These are phyloP conservation scores for Lophiostoma macrostomum DNA, from an alignment of 495 filamentous ascomycete species.

Conservation along the genomic window DNA sequence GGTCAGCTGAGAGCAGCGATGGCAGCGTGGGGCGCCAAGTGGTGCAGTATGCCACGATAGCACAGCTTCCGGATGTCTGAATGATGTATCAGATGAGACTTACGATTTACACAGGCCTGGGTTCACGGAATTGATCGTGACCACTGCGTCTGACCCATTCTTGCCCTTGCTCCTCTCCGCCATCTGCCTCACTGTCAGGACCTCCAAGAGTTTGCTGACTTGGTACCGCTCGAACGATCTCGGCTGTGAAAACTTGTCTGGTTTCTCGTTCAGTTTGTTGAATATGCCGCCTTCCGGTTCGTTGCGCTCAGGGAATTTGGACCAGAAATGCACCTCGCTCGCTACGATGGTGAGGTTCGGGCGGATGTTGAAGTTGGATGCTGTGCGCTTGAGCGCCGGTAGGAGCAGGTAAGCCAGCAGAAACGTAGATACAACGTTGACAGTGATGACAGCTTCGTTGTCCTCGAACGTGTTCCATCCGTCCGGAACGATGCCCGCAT, in stretches of 20 bases:
- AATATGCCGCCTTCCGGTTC: conserved; percentile 32
- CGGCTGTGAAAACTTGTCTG: conserved; percentile 16
- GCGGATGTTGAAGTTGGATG: conserved; percentile 26
- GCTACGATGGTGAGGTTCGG: conserved; percentile 37
- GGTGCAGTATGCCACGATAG: no score
- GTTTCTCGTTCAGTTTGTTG: conserved; percentile 29
- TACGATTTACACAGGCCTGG: conserved; percentile 44
- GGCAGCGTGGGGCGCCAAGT: conserved; percentile 34
- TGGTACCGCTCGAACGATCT: conserved; percentile 35
- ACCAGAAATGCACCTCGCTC: conserved; percentile 34
- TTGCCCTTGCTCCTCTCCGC: conserved; percentile 1
- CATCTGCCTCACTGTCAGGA: conserved; percentile 1
- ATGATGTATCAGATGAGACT: background rate
- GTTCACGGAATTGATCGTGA: conserved; percentile 45
- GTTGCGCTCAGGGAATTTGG: conserved; percentile 34
- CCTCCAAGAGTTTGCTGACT: conserved; percentile 17
- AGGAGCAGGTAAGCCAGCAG: conserved; percentile 46
- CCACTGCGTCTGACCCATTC: no score
- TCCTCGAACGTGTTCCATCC: conserved; percentile 40
- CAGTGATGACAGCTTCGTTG: conserved; percentile 50
- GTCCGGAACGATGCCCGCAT: conserved; percentile 46
- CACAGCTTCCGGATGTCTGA: background rate
- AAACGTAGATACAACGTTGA: conserved; percentile 55
- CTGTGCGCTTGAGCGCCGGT: conserved; percentile 39
- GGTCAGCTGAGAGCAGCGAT: no score